phyloP scores from a whole-genome alignment of 2,329 filamentous ascomycete genomes.

The Fusarium annulatum region DNA sequence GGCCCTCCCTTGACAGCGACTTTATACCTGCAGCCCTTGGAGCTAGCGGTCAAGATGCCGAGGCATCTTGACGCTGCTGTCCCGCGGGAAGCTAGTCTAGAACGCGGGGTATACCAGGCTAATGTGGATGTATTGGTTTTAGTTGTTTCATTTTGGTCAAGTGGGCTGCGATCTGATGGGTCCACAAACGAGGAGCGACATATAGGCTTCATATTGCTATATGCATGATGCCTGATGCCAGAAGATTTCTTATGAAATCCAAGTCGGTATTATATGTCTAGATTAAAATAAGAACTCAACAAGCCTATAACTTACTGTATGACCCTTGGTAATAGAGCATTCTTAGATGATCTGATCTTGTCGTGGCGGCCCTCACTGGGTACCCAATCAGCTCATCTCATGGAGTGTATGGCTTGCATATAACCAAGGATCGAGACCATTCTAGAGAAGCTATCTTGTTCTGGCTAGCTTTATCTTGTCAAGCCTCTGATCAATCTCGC shows the following conservation, averaged over 20 bases:
- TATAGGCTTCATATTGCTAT: neutral
- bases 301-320: no score
- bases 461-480: neutral
- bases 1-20: no score
- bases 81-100: neutral
- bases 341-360: neutral
- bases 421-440: neutral
- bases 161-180: neutral
- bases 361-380: neutral
- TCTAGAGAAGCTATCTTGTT: neutral
- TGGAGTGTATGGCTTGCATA: neutral
- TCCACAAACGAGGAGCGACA: neutral
- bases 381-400: neutral
- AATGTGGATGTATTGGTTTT: neutral
- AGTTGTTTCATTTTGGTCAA: neutral
- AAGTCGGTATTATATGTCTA: no score
- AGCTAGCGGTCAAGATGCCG: neutral
- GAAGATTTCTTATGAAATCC: neutral
- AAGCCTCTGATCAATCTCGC: neutral
- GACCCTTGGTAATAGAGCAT: no score
- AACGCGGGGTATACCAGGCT: neutral
- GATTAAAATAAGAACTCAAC: no score
- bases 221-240: neutral
- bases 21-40: neutral
- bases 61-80: neutral